These are phyloP conservation scores for Aspergillus brasiliensis DNA, from an alignment of 2,329 filamentous ascomycete species.

Conservation along the genomic window DNA sequence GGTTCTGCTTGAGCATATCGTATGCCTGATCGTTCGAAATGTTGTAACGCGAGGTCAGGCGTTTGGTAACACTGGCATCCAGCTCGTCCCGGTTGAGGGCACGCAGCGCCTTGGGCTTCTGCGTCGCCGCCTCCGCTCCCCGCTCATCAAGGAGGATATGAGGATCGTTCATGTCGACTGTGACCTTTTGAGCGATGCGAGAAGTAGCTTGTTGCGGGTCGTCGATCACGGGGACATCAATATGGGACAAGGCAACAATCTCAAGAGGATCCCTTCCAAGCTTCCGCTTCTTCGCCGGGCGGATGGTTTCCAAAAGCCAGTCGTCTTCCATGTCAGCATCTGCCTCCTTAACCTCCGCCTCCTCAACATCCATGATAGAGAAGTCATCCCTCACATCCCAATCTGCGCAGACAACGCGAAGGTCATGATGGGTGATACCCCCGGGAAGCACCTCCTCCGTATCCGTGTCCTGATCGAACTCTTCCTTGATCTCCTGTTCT, in stretches of 20 bases:
- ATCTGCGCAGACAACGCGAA: conserved; percentile 82
- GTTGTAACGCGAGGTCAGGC: conserved; percentile 83
- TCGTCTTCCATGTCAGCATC: conserved; percentile 44
- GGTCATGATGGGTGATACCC: conserved; percentile 75
- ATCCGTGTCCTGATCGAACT: conserved; percentile 57
- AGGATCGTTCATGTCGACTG: conserved; percentile 85
- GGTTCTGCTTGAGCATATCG: conserved; percentile 92
- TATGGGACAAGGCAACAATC: conserved; percentile 57
- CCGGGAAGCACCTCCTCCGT: conserved; percentile 65
- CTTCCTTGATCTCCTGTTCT: conserved; percentile 53
- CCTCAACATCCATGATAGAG: conserved; percentile 42
- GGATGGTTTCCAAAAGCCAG: conserved; percentile 51
- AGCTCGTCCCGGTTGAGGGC: conserved; percentile 55
- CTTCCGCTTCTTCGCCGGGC: conserved; percentile 68
- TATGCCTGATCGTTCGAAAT: conserved; percentile 96
- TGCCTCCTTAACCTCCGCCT: conserved; percentile 21
- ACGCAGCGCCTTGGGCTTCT: conserved; percentile 47
- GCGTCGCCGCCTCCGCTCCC: conserved; percentile 64
- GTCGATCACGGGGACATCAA: conserved; percentile 72
- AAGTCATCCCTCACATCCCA: conserved; percentile 70
- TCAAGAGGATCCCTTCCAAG: conserved; percentile 47
- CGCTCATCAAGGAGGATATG: conserved; percentile 80
- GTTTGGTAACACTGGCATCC: conserved; percentile 71
- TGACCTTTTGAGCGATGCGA: conserved; percentile 74
- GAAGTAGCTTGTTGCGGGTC: conserved; percentile 75